A percentile compares a stretch with the other conserved stretches of the same genome.
phyloP scores from a whole-genome alignment of 169 alveolate species.

The Cryptosporidium ubiquitum region DNA sequence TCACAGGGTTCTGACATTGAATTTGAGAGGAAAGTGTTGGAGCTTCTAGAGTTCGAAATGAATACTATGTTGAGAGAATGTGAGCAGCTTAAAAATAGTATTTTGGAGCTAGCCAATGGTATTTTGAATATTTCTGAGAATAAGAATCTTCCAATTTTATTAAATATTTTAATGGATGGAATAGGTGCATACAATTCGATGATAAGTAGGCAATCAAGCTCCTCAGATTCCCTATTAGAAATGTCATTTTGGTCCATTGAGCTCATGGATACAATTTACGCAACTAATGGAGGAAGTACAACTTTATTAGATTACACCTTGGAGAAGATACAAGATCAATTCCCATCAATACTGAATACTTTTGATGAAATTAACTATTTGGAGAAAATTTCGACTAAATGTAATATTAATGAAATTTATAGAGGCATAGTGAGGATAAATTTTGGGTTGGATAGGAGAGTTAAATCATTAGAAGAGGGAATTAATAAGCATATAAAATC shows the following conservation, averaged over 20 bases:
- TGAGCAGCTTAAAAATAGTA: constrained; percentile 30
- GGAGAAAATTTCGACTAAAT: constrained; percentile 4
- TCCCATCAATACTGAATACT: constrained; percentile 45
- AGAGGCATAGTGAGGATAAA: constrained; percentile 48
- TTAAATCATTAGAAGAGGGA: neutral
- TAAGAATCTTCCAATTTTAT: constrained; percentile 34
- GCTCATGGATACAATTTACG: constrained; percentile 44
- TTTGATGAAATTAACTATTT: constrained; percentile 52
- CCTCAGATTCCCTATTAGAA: constrained; percentile 1
- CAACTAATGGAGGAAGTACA: constrained; percentile 49
- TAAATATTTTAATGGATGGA: constrained; percentile 57
- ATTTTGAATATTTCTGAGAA: constrained; percentile 37
- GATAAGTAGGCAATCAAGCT: constrained; percentile 5
- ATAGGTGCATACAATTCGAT: constrained; percentile 37
- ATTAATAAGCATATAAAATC: neutral
- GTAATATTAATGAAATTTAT: constrained; percentile 39
- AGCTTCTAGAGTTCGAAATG: constrained; percentile 22
- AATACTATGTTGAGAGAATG: constrained; percentile 9
- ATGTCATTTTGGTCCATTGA: constrained; percentile 65
- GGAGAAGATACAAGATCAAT: constrained; percentile 51
- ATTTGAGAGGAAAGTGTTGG: constrained; percentile 26
- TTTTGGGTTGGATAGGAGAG: constrained; percentile 17
- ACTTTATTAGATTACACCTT: constrained; percentile 62
- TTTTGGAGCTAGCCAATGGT: constrained; percentile 28
- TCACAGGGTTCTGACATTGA: constrained; percentile 11